A percentile compares a stretch with the other conserved stretches of the same genome.
These are phyloP conservation scores for Rhizopogon vinicolor DNA, from an alignment of 768 basidiomycete species.

Conservation along the genomic window DNA sequence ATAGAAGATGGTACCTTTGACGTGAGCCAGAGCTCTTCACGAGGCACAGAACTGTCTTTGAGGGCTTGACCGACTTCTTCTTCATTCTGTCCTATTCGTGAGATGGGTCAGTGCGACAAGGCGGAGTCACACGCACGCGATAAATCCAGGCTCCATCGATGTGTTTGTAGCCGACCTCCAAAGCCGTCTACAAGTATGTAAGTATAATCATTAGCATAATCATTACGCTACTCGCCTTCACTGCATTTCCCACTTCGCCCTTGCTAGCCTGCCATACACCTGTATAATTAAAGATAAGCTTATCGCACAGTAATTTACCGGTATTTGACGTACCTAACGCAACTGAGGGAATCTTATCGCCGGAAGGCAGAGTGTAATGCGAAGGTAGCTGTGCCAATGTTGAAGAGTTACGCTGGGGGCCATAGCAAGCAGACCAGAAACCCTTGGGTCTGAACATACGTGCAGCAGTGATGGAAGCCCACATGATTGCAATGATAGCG, in stretches of 20 bases:
- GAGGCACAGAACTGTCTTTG: constrained; percentile 51
- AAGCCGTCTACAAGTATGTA: constrained; percentile 38
- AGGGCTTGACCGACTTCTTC: constrained; percentile 63
- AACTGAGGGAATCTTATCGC: constrained; percentile 62
- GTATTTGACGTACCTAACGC: constrained; percentile 45
- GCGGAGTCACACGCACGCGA: constrained; percentile 31
- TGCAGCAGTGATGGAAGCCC: constrained; percentile 11
- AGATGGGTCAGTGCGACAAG: constrained; percentile 2
- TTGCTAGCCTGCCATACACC: constrained; percentile 59
- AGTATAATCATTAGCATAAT: not conserved
- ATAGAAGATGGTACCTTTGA: constrained; percentile 36
- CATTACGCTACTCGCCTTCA: constrained; percentile 39
- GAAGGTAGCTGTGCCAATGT: constrained; percentile 29
- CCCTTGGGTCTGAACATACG: constrained; percentile 17
- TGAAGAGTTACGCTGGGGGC: constrained; percentile 17
- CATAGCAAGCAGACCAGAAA: constrained; percentile 14
- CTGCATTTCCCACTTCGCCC: constrained; percentile 63
- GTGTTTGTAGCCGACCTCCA: constrained; percentile 62
- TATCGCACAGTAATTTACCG: not conserved
- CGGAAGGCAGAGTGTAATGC: constrained; percentile 59
- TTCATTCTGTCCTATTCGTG: constrained; percentile 46
- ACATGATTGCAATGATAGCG: constrained; percentile 18
- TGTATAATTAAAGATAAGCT: constrained; percentile 15
- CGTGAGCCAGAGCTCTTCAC: constrained; percentile 65
- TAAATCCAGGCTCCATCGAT: constrained; percentile 76